These are phyloP conservation scores for Rachicladosporium sp. DNA, from an alignment of 2,329 filamentous ascomycete genomes.

Conservation along the genomic window DNA sequence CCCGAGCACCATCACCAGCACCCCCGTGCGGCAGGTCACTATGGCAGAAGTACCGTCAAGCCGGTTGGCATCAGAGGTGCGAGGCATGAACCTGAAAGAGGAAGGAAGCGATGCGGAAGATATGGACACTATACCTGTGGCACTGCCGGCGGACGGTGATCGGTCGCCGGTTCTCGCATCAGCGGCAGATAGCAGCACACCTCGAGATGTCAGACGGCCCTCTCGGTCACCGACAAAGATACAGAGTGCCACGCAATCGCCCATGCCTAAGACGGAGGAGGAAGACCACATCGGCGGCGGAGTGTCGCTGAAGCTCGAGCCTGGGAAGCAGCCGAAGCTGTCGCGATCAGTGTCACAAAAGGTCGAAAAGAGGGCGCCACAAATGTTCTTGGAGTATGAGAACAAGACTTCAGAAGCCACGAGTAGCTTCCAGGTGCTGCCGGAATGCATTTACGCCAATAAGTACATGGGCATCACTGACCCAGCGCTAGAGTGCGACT, in stretches of 20 bases:
- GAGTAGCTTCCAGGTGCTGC: conserved; percentile 65
- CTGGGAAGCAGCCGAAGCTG: conserved; percentile 56
- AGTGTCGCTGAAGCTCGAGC: conserved; percentile 51
- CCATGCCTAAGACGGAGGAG: conserved; percentile 27
- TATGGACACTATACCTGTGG: conserved; percentile 17
- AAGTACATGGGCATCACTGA: conserved; percentile 87
- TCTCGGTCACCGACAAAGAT: conserved; percentile 18
- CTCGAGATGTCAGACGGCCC: conserved; percentile 7
- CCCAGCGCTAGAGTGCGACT: conserved; percentile 90
- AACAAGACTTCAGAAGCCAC: conserved; percentile 69
- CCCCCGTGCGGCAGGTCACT: no score
- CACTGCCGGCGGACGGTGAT: conserved; percentile 12
- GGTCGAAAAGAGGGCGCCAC: conserved; percentile 47
- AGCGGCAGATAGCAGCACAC: conserved; percentile 1
- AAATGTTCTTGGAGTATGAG: conserved; percentile 61
- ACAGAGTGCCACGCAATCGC: conserved; percentile 22
- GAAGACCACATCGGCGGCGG: conserved; percentile 48
- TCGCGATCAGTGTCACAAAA: conserved; percentile 65
- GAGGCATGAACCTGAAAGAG: conserved; percentile 35
- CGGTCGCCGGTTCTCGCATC: conserved; percentile 8
- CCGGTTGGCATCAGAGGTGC: conserved; percentile 30
- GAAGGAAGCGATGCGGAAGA: conserved; percentile 19
- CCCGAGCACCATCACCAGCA: no score
- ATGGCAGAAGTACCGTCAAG: no score
- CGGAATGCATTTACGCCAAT: conserved; percentile 79